These are phyloP conservation scores for Epichloe glyceriae DNA, from an alignment of 2,329 filamentous ascomycete species.

Conservation along the genomic window DNA sequence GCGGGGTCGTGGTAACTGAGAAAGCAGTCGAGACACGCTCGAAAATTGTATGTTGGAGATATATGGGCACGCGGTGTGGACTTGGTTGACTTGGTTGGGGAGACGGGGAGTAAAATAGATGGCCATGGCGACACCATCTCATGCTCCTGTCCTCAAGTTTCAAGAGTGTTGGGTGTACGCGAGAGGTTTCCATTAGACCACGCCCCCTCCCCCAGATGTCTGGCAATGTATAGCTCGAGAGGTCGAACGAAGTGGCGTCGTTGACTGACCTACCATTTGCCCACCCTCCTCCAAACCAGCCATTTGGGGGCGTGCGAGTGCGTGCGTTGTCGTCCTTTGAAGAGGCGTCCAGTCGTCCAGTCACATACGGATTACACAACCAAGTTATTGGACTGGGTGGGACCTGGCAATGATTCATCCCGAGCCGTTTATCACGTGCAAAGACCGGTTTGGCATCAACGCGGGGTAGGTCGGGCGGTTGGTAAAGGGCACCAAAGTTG, in stretches of 20 bases:
- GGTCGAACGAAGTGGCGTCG: background rate
- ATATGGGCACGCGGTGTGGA: background rate
- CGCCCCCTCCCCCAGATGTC: background rate
- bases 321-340: background rate
- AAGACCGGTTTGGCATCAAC: too few relatives aligned
- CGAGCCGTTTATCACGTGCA: too few relatives aligned
- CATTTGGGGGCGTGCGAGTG: background rate
- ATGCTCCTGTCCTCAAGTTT: background rate
- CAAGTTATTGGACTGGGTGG: too few relatives aligned
- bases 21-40: background rate
- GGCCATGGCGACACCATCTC: background rate
- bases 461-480: too few relatives aligned
- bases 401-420: too few relatives aligned
- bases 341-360: too few relatives aligned
- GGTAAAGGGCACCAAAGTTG: too few relatives aligned
- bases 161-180: background rate
- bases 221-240: background rate
- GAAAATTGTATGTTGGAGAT: background rate
- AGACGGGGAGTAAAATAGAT: background rate
- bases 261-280: constrained; percentile 1
- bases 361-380: too few relatives aligned
- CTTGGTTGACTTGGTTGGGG: background rate
- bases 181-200: background rate
- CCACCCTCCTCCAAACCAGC: constrained; percentile 1
- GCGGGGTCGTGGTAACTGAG: constrained; percentile 1